phyloP scores from a whole-genome alignment of 164 flowering plant species.

The Umbilicus rupestris region DNA sequence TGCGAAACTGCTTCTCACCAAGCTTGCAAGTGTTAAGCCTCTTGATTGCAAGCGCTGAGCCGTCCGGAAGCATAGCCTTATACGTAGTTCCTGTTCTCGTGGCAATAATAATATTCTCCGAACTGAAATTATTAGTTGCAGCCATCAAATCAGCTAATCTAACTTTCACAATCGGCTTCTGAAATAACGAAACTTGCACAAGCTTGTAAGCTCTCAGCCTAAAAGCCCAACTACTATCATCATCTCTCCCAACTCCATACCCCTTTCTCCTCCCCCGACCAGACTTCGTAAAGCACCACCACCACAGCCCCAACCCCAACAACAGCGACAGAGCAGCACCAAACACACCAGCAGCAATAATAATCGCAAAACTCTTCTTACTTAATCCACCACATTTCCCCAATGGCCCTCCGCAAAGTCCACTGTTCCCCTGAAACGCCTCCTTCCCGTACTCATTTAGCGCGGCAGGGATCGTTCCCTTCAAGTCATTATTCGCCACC shows the following conservation, averaged over 20 bases:
- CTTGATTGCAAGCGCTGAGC: slow-evolving; percentile 57
- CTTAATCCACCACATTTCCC: slow-evolving; percentile 58
- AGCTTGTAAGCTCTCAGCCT: slow-evolving; percentile 47
- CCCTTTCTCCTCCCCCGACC: slow-evolving; percentile 28
- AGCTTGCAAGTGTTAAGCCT: slow-evolving; percentile 46
- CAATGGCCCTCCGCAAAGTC: slow-evolving; percentile 57
- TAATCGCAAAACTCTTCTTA: slow-evolving; percentile 44
- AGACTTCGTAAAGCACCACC: slow-evolving; percentile 40
- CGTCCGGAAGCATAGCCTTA: slow-evolving; percentile 56
- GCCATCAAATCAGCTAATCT: slow-evolving; percentile 50
- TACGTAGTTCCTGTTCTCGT: slow-evolving; percentile 52
- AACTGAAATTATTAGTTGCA: slow-evolving; percentile 43
- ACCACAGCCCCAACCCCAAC: slow-evolving; percentile 55
- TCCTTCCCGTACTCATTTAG: slow-evolving; percentile 15
- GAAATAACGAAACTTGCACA: slow-evolving; percentile 52
- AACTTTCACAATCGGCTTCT: slow-evolving; percentile 61
- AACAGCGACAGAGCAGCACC: slow-evolving; percentile 50
- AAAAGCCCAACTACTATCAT: slow-evolving; percentile 31
- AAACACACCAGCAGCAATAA: slow-evolving; percentile 59
- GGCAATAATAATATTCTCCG: slow-evolving; percentile 31
- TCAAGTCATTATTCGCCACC: slow-evolving; percentile 39
- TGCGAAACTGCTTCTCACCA: slow-evolving; percentile 44
- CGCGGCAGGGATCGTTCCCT: slow-evolving; percentile 34
- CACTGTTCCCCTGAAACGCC: slow-evolving; percentile 42
- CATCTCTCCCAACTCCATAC: slow-evolving; percentile 26